Conservation (phyloP, 2,329 filamentous ascomycete species). For the Cladosporium sp. region DNA sequence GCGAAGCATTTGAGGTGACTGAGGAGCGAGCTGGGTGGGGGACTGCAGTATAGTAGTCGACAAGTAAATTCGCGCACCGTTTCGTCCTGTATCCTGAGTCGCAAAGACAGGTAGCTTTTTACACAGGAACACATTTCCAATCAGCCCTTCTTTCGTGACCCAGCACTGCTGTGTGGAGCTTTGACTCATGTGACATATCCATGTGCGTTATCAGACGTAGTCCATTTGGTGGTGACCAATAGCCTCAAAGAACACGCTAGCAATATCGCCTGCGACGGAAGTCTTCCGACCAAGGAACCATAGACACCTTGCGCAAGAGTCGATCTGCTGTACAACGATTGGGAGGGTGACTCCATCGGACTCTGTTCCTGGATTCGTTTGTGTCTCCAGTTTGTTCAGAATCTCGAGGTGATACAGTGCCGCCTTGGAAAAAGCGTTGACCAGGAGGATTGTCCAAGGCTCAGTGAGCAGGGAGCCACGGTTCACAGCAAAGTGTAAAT, state of each 20-base stretch:
- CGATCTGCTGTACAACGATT: not conserved
- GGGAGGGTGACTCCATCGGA: not conserved
- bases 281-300: slow-evolving; percentile 2
- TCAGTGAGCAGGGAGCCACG: slow-evolving; percentile 5
- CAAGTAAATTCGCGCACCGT: too few species aligned
- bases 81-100: too few species aligned
- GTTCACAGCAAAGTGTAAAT: slow-evolving; percentile 5
- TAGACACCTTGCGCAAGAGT: not conserved
- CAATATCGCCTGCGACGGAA: not conserved
- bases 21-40: not conserved
- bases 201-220: not conserved
- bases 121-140: too few species aligned
- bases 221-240: not conserved
- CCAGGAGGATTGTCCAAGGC: slow-evolving; percentile 5
- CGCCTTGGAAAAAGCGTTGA: slow-evolving; percentile 2
- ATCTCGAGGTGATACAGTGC: not conserved
- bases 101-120: too few species aligned
- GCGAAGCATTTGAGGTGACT: not conserved
- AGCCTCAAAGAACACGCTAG: not conserved
- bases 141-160: too few species aligned
- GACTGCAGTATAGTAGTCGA: too few species aligned
- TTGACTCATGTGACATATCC: too few species aligned
- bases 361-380: not conserved
- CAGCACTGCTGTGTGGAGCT: too few species aligned
- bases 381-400: not conserved